Evolutionary conservation across 129 eudicot species (phyloP).

Genomic region (Cynara cardunculus): DNA sequence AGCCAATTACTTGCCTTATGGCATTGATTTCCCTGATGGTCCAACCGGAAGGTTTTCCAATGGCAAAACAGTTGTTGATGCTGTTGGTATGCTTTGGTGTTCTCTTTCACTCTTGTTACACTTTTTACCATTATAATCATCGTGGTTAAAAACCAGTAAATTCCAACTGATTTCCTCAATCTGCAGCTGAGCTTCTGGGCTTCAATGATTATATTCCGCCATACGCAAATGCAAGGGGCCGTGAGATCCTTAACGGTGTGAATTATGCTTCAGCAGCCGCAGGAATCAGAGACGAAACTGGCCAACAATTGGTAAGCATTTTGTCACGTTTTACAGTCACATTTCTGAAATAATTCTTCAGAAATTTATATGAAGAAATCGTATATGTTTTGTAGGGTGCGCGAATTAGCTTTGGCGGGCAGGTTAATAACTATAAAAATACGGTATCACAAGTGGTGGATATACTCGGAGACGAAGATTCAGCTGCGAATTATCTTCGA

Average conservation of each 20-base stretch:
- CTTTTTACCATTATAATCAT: not conserved
- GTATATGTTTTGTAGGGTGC: constrained; percentile 47
- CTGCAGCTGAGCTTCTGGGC: constrained; percentile 75
- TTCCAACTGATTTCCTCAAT: not conserved
- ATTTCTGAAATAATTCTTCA: not conserved
- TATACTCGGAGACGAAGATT: constrained; percentile 71
- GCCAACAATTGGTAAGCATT: constrained; percentile 61
- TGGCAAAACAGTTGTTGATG: constrained; percentile 66
- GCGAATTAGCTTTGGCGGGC: constrained; percentile 66
- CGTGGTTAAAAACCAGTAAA: not conserved
- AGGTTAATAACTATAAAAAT: constrained; percentile 72
- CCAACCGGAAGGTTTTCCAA: constrained; percentile 76
- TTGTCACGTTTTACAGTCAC: not conserved
- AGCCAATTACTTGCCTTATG: constrained; percentile 85
- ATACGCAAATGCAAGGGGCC: constrained; percentile 50
- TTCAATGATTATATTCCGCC: constrained; percentile 61
- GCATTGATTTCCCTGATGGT: constrained; percentile 67
- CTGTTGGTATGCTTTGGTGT: constrained; percentile 42
- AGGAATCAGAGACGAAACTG: constrained; percentile 77
- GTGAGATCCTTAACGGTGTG: constrained; percentile 53
- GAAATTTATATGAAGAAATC: no score
- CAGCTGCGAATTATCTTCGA: constrained; percentile 78
- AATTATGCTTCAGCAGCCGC: constrained; percentile 92
- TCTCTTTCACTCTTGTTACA: not conserved
- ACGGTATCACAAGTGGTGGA: constrained; percentile 78